A percentile compares a stretch with the other conserved stretches of the same genome.
Evolutionary conservation across 768 basidiomycete species (phyloP).

Genomic region (Leccinum uliginosum): DNA sequence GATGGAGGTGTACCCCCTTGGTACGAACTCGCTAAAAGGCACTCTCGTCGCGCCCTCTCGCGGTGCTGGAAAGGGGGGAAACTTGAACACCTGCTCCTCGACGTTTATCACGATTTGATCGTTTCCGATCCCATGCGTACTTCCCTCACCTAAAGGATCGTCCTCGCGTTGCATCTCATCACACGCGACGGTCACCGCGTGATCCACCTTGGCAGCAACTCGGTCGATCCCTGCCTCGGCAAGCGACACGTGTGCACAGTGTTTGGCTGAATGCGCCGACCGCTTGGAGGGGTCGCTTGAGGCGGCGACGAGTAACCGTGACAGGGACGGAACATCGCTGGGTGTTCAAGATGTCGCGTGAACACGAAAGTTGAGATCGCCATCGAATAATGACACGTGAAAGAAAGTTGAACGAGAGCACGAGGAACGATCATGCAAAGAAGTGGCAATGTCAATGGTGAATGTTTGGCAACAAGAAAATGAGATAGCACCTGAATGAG

Average conservation of each 20-base stretch:
- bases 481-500: conserved; percentile 64
- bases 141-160: conserved; percentile 28
- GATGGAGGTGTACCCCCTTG: conserved; percentile 19
- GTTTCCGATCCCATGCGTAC: conserved; percentile 3
- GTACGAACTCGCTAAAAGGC: conserved; percentile 40
- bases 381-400: background rate
- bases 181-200: conserved; percentile 77
- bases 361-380: background rate
- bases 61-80: conserved; percentile 46
- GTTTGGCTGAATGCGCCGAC: conserved; percentile 74
- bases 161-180: conserved; percentile 73
- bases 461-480: background rate
- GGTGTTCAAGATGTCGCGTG: background rate
- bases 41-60: conserved; percentile 40
- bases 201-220: conserved; percentile 79
- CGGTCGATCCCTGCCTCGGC: conserved; percentile 85
- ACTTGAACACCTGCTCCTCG: conserved; percentile 12
- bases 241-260: conserved; percentile 81
- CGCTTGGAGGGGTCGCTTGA: conserved; percentile 81
- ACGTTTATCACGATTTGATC: background rate
- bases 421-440: background rate
- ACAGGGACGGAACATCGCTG: conserved; percentile 93
- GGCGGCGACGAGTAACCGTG: conserved; percentile 90
- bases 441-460: background rate
- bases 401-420: background rate